Percentiles rank a stretch among this genome's conserved stretches.
Conservation (phyloP, 768 basidiomycete species). For the Pleurotus eryngii region DNA sequence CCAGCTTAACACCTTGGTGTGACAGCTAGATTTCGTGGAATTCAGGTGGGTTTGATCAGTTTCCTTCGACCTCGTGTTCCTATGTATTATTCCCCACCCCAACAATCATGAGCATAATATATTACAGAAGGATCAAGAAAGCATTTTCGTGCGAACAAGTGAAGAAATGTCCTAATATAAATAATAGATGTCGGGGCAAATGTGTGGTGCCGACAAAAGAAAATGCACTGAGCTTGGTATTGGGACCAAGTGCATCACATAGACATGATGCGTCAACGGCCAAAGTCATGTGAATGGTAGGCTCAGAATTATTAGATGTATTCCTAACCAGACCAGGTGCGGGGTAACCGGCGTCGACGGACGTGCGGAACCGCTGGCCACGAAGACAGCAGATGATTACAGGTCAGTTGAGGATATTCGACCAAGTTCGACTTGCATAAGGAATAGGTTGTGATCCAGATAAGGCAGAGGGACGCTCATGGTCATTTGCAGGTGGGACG, state of each 20-base stretch:
- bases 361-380: no score
- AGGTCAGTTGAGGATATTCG: background rate
- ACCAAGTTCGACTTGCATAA: slow-evolving; percentile 3
- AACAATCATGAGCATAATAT: background rate
- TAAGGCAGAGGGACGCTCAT: background rate
- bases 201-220: slow-evolving; percentile 1
- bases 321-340: no score
- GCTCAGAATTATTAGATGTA: no score
- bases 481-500: background rate
- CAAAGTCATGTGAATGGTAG: background rate
- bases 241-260: slow-evolving; percentile 7
- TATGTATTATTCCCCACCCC: background rate
- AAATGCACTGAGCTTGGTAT: background rate
- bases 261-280: background rate
- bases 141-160: no score
- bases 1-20: background rate
- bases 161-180: background rate
- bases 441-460: background rate
- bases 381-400: no score
- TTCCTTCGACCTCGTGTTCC: slow-evolving; percentile 8
- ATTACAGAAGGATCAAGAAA: background rate
- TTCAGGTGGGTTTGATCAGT: slow-evolving; percentile 2
- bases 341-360: background rate
- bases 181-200: slow-evolving; percentile 1
- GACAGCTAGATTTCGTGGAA: background rate